Evolutionary conservation across 2,329 filamentous ascomycete species (phyloP).

Genomic region (Sporothrix pallida): DNA sequence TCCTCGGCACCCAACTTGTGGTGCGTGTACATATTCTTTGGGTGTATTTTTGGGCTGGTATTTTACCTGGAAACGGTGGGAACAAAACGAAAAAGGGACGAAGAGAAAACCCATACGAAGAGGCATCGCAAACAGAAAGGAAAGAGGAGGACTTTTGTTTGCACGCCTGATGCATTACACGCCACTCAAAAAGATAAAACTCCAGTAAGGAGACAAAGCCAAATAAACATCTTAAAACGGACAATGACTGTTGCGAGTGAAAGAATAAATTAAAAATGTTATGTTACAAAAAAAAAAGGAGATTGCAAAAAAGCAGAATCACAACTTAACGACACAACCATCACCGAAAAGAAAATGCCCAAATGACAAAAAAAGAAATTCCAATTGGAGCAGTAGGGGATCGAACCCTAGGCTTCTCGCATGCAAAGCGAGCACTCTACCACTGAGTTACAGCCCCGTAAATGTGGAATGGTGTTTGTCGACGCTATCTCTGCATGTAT

Average conservation of each 20-base stretch:
- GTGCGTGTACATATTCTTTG: conserved; percentile 29
- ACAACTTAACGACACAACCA: no score
- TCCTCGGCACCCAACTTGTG: neutral
- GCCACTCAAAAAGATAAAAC: conserved; percentile 28
- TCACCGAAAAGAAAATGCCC: neutral
- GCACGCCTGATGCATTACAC: conserved; percentile 3
- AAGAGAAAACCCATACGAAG: conserved; percentile 30
- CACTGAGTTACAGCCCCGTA: conserved; percentile 42
- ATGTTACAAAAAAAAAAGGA: neutral
- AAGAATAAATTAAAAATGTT: neutral
- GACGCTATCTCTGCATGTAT: conserved; percentile 26
- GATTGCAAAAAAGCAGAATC: neutral
- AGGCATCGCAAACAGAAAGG: neutral
- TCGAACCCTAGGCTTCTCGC: conserved; percentile 46
- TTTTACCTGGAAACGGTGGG: neutral
- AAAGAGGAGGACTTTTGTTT: neutral
- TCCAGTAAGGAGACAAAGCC: neutral
- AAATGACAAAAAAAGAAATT: conserved; percentile 33
- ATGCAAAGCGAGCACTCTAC: conserved; percentile 46
- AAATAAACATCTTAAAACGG: conserved; percentile 27
- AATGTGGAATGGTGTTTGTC: neutral
- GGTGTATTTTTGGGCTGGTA: conserved; percentile 13
- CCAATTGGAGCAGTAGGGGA: conserved; percentile 41
- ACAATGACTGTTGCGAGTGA: neutral
- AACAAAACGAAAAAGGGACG: conserved; percentile 31